Conservation (phyloP, 768 basidiomycete species). For the Termitomyces sp. region DNA sequence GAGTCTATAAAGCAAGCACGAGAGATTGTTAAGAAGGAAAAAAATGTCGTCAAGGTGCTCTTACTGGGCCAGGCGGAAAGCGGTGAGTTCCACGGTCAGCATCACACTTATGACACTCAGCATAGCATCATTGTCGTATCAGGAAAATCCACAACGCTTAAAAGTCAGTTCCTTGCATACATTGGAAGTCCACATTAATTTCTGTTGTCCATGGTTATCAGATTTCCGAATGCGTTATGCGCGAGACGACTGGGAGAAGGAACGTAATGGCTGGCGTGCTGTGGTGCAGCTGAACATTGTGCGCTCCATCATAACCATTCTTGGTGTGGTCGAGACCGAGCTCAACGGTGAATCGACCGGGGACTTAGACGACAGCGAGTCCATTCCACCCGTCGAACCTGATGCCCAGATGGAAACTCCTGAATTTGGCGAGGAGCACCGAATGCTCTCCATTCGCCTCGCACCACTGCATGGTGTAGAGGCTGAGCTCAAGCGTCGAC, state of each 20-base stretch:
- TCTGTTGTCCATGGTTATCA: slow-evolving; percentile 21
- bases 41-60: slow-evolving; percentile 52
- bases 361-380: slow-evolving; percentile 35
- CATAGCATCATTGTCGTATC: slow-evolving; percentile 26
- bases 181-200: neutral
- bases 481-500: slow-evolving; percentile 56
- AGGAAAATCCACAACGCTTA: slow-evolving; percentile 72
- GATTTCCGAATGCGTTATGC: slow-evolving; percentile 76
- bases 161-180: slow-evolving; percentile 40
- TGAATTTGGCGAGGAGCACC: slow-evolving; percentile 52
- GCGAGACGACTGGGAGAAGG: slow-evolving; percentile 58
- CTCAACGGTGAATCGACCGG: slow-evolving; percentile 37
- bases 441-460: slow-evolving; percentile 57
- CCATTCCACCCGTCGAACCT: slow-evolving; percentile 14
- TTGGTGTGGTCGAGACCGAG: slow-evolving; percentile 58
- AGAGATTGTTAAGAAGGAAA: slow-evolving; percentile 41
- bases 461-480: slow-evolving; percentile 63
- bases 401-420: slow-evolving; percentile 20
- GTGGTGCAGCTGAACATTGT: slow-evolving; percentile 82
- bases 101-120: neutral
- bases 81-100: slow-evolving; percentile 37
- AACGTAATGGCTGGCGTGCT: slow-evolving; percentile 72
- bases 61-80: slow-evolving; percentile 68
- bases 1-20: slow-evolving; percentile 53
- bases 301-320: slow-evolving; percentile 64